Conservation (phyloP, 306 rosid species). For the Fagus sylvatica region DNA sequence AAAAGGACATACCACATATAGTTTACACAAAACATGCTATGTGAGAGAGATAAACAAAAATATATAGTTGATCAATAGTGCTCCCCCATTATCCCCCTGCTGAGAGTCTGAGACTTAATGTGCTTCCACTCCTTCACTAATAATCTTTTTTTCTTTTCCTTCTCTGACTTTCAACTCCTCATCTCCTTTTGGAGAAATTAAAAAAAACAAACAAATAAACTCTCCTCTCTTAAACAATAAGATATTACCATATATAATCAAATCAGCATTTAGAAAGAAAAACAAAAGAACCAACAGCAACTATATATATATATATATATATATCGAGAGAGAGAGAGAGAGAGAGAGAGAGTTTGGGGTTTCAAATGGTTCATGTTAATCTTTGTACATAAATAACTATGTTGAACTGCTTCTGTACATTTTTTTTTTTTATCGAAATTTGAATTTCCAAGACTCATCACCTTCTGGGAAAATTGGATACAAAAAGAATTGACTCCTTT, state of each 20-base stretch:
- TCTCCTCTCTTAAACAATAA: neutral
- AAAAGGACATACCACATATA: neutral
- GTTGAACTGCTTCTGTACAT: conserved; percentile 24
- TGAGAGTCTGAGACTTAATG: neutral
- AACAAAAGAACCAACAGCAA: neutral
- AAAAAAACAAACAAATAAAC: neutral
- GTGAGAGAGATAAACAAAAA: neutral
- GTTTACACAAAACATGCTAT: neutral
- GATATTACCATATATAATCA: neutral
- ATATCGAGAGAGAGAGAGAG: too few species aligned
- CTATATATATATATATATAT: too few species aligned
- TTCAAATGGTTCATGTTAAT: neutral
- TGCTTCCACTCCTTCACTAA: neutral
- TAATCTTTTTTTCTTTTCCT: neutral
- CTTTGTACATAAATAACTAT: neutral
- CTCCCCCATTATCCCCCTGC: neutral
- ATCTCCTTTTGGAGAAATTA: neutral
- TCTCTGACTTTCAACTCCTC: neutral
- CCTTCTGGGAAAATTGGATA: conserved; percentile 21
- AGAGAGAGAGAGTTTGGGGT: too few species aligned
- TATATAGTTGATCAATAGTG: neutral
- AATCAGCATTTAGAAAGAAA: neutral
- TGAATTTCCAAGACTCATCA: conserved; percentile 17
- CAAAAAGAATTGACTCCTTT: conserved; percentile 23
- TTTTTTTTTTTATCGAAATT: conserved; percentile 4